Base-by-base conservation (phyloP, 306 rosid species). In the Leucaena leucocephala region DNA sequence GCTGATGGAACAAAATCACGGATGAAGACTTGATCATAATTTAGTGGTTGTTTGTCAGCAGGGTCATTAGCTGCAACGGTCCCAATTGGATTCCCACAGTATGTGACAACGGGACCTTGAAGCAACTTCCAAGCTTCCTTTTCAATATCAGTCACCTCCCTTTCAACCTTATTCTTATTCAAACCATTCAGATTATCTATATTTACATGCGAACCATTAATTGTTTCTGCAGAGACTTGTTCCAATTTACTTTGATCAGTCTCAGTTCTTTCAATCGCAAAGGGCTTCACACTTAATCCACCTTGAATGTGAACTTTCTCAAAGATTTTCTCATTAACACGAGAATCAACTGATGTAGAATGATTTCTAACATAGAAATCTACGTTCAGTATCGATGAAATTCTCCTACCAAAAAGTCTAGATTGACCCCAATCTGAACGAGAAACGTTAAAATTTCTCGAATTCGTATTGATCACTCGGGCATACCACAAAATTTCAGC, bases 1-100 rank as follows among this genome's bases (percentile, higher is more conserved):
- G 96, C 98, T 0, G 98, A 92, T 2, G 98, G 97, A 74, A 94
- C 88, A 39, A 94, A 94, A 81, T 92, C 98, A 43, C 98, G 94
- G 76, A 94, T 80, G 44, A 94, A 94, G 63, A 94, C 97, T 86
- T 94, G 98, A 77, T 92, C 98, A 59, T 94, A 94, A 70, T 94
- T 94, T 75, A 92, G 81, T 14, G 97, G 89, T 22, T 90, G 89
- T 67, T 87, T 85, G 76, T 89, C 98, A 6, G 77, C 90, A 1
- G 89, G 80, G 84, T 92, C 96, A 67, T 84, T 89, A 11, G 98
- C 96, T n/a, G 98, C 98, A 78, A 94, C 86, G 59, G 98, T 94
- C 68, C 98, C 98, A 76, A 90, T 90, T 0, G 97, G 96, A 86
- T 75, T 85, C 71, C 96, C 96, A 80, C 96, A 90, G 74, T 92